Base-by-base conservation (phyloP, 192 early-diverging fungal species). In the Ambispora gerdemannii region DNA sequence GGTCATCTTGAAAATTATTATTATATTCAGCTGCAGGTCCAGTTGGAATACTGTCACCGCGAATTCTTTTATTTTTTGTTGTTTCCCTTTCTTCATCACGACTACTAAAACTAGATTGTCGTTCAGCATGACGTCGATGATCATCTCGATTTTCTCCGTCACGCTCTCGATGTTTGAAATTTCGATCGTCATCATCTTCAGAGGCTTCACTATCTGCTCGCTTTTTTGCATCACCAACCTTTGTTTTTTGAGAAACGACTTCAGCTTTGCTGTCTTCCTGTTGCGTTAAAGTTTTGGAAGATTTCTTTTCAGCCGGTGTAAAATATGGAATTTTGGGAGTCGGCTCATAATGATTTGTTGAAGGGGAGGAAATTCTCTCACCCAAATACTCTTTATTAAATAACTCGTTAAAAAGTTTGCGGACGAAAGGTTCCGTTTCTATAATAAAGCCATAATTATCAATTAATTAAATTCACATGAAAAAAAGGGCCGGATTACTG, bases 351-450 rank as follows among this genome's bases (percentile, higher is more conserved):
- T 31, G 35, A 13, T 31, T 15, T 7, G 25, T 49, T 36, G 27
- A 4, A 31, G 58, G 30, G 52, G 43, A 32, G 11, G 59, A 59
- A 59, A 33, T 25, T 32, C 50, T 52, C 8, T 63, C 47, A 30
- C 49, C 43, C 4, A 86, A 56, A 68, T 84, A 87, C 28, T 77
- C 75, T 58, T 82, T 76, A 8, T 67, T 67, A 19, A 62, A 74
- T 22, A 90, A 27, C 6, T 75, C 76, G 3, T 78, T 66, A 72
- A 93, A 92, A 22, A 91, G 73, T 59, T 75, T 76, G 0, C 71
- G 61, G 31, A 93, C 86, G 73, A 92, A 93, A 1, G 80, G 71
- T 24, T 72, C 61, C 7, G 91, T 92, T 80, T 90, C 89, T 93
- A 77, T 32, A 8, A 30, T n/a, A n/a, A n/a, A n/a, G n/a, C n/a